Evolutionary conservation across 495 filamentous ascomycete genomes (phyloP).

Genomic region (Penicillium odoratum): DNA sequence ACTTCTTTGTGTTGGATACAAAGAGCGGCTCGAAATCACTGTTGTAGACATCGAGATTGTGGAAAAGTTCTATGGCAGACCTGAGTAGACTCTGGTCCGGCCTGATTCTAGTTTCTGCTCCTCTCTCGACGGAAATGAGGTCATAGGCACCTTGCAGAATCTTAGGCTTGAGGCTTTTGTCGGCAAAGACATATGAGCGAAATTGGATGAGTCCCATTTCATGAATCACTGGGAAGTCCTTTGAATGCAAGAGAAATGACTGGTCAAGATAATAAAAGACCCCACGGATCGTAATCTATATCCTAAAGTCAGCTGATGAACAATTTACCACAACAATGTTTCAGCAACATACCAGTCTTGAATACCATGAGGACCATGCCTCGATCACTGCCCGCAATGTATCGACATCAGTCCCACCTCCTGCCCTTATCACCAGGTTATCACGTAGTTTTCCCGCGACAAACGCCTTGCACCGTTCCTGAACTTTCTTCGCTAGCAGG

Average conservation of each 20-base stretch:
- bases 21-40: slow-evolving; percentile 77
- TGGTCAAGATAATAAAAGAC: slow-evolving; percentile 93
- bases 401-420: slow-evolving; percentile 56
- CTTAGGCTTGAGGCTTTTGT: slow-evolving; percentile 49
- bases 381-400: slow-evolving; percentile 63
- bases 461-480: slow-evolving; percentile 61
- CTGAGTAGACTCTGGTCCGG: slow-evolving; percentile 58
- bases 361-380: slow-evolving; percentile 77
- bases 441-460: slow-evolving; percentile 57
- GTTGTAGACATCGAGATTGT: slow-evolving; percentile 75
- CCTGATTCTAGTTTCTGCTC: slow-evolving; percentile 34
- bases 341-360: slow-evolving; percentile 61
- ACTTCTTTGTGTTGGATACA: slow-evolving; percentile 62
- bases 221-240: slow-evolving; percentile 54
- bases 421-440: slow-evolving; percentile 49
- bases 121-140: slow-evolving; percentile 72
- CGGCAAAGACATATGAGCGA: slow-evolving; percentile 55
- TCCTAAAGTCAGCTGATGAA: slow-evolving; percentile 12
- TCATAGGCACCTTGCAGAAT: slow-evolving; percentile 73
- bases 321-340: neutral
- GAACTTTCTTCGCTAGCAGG: slow-evolving; percentile 62
- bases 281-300: slow-evolving; percentile 69
- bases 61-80: slow-evolving; percentile 75
- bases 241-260: slow-evolving; percentile 75
- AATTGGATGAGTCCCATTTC: slow-evolving; percentile 60